Percentiles rank a stretch among this genome's conserved stretches.
Conservation (phyloP, 139 green algal species). For the Chlamydomonas eustigma region DNA sequence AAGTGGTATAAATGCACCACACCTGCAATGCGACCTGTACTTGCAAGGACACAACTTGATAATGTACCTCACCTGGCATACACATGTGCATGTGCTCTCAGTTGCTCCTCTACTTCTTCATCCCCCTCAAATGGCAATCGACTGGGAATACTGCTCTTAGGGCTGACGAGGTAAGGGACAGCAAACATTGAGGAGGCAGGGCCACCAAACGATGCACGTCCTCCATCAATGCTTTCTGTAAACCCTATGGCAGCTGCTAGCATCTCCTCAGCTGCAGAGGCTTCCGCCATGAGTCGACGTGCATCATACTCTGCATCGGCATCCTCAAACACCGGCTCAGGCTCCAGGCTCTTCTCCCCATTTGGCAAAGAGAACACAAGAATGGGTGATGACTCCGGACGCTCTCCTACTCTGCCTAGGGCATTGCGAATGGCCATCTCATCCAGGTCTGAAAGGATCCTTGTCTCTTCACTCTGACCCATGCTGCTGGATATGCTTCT, state of each 20-base stretch:
- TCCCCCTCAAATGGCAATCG: not conserved
- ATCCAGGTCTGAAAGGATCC: not conserved
- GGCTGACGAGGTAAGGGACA: not conserved
- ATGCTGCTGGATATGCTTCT: not conserved
- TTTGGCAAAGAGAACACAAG: not conserved
- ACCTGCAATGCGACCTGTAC: too few relatives aligned
- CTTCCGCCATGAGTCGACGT: too few relatives aligned
- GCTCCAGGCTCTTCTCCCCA: not conserved
- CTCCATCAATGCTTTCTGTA: too few relatives aligned
- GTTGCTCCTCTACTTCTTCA: constrained; percentile 1
- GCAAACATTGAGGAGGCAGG: too few relatives aligned
- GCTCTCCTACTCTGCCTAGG: not conserved
- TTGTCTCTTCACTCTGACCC: not conserved
- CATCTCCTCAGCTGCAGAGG: too few relatives aligned
- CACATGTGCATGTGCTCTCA: constrained; percentile 3
- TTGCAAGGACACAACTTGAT: too few relatives aligned
- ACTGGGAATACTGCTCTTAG: not conserved
- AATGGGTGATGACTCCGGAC: not conserved
- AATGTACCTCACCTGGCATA: not conserved
- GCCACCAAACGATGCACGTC: too few relatives aligned
- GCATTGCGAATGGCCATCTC: not conserved
- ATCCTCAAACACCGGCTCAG: not conserved
- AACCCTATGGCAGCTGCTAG: too few relatives aligned
- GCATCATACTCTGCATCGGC: constrained; percentile 4
- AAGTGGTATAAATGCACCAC: too few relatives aligned